These are phyloP conservation scores for Volvariella surrecta DNA, from an alignment of 1,284 basidiomycete species.

Conservation along the genomic window DNA sequence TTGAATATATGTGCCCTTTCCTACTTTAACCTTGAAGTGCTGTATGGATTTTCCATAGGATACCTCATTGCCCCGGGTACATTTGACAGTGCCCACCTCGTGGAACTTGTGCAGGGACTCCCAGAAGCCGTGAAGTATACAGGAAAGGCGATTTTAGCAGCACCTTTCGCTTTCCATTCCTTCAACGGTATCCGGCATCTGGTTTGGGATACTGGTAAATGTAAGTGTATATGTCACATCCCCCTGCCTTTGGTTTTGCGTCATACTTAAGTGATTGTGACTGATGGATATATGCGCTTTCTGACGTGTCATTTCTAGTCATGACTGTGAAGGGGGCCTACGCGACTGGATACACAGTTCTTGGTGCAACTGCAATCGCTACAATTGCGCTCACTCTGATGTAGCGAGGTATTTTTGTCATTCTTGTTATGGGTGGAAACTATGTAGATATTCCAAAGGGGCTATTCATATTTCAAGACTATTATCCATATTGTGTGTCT, in stretches of 20 bases:
- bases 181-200: slow-evolving; percentile 91
- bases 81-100: slow-evolving; percentile 72
- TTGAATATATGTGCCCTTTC: neutral
- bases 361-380: slow-evolving; percentile 73
- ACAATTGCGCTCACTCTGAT: slow-evolving; percentile 60
- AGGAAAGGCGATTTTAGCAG: slow-evolving; percentile 71
- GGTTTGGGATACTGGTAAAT: slow-evolving; percentile 81
- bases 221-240: neutral
- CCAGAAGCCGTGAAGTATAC: slow-evolving; percentile 70
- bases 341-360: slow-evolving; percentile 71
- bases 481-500: no score
- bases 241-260: no score
- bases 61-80: slow-evolving; percentile 81
- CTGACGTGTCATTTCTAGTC: slow-evolving; percentile 42
- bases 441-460: neutral
- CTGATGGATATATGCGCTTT: neutral
- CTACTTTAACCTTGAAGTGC: slow-evolving; percentile 35
- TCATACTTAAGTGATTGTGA: no score
- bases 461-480: no score
- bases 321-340: slow-evolving; percentile 76
- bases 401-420: slow-evolving; percentile 18
- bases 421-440: neutral
- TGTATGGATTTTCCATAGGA: slow-evolving; percentile 85
- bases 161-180: slow-evolving; percentile 86
- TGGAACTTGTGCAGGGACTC: slow-evolving; percentile 62